Conservation (phyloP, 2,329 filamentous ascomycete genomes). For the Colletotrichum sp. region DNA sequence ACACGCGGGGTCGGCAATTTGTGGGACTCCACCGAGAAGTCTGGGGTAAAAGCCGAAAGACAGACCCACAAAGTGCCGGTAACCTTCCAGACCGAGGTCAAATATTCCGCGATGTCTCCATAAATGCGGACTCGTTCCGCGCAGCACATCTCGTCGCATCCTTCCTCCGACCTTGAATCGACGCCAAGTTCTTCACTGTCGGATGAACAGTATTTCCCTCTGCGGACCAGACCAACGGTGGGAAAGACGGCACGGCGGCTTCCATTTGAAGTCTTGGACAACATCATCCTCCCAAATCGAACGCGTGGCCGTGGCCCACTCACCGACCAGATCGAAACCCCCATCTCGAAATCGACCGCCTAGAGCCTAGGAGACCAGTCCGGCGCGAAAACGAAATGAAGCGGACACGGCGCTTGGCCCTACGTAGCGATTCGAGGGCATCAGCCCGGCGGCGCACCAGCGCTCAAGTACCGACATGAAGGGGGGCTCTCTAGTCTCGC, state of each 20-base stretch:
- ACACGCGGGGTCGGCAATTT: not conserved
- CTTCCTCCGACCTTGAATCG: not conserved
- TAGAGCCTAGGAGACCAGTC: not conserved
- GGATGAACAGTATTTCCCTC: not conserved
- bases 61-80: not conserved
- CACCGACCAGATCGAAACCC: not conserved
- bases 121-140: not conserved
- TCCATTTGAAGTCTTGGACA: not conserved
- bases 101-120: not conserved
- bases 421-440: not conserved
- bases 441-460: not conserved
- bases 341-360: not conserved
- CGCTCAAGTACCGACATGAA: not conserved
- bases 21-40: not conserved
- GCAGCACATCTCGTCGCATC: not conserved
- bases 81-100: not conserved
- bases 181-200: not conserved
- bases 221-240: not conserved
- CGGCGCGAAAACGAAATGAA: not conserved
- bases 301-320: constrained; percentile 1
- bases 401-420: not conserved
- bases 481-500: not conserved
- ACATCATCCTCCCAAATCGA: not conserved
- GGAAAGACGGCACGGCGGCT: not conserved
- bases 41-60: not conserved